phyloP scores from a whole-genome alignment of 1,284 basidiomycete species.

The Sanguinoderma infundibulare region DNA sequence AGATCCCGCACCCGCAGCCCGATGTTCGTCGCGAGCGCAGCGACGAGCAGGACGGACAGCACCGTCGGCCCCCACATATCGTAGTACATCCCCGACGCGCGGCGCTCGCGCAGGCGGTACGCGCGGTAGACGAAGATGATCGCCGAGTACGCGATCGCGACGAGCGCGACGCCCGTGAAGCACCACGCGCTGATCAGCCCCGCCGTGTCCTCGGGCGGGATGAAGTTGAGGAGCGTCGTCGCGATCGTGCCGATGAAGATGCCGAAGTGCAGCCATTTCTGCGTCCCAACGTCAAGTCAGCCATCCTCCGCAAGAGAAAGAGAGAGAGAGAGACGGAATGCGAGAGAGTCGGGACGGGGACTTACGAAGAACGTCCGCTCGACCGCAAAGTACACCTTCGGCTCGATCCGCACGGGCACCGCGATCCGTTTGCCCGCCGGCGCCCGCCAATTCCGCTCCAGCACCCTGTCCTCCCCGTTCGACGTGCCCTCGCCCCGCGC shows the following conservation, averaged over 20 bases:
- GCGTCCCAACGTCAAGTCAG: neutral
- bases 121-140: slow-evolving; percentile 90
- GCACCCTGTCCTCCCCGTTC: slow-evolving; percentile 54
- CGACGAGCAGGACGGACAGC: slow-evolving; percentile 73
- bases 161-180: slow-evolving; percentile 90
- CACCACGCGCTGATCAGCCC: slow-evolving; percentile 86
- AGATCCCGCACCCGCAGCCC: slow-evolving; percentile 52
- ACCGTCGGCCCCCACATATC: slow-evolving; percentile 87
- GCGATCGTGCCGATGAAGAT: slow-evolving; percentile 91
- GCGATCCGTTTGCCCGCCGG: slow-evolving; percentile 90
- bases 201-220: slow-evolving; percentile 71
- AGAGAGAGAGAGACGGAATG: too few relatives aligned
- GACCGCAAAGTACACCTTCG: slow-evolving; percentile 97
- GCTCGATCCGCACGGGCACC: slow-evolving; percentile 93
- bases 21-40: slow-evolving; percentile 79
- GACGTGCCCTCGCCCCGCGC: slow-evolving; percentile 36
- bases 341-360: slow-evolving; percentile 3
- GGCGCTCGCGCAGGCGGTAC: slow-evolving; percentile 71
- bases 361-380: slow-evolving; percentile 89
- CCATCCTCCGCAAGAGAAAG: neutral
- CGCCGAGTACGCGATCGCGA: slow-evolving; percentile 89
- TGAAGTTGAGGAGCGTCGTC: slow-evolving; percentile 90
- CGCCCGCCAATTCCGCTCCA: slow-evolving; percentile 81
- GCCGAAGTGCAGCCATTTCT: slow-evolving; percentile 95
- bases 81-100: slow-evolving; percentile 86